Evolutionary conservation across 768 basidiomycete species (phyloP), one percentile per base, ranked within the genome.

Genomic region (Aureoboletus auriporus): DNA sequence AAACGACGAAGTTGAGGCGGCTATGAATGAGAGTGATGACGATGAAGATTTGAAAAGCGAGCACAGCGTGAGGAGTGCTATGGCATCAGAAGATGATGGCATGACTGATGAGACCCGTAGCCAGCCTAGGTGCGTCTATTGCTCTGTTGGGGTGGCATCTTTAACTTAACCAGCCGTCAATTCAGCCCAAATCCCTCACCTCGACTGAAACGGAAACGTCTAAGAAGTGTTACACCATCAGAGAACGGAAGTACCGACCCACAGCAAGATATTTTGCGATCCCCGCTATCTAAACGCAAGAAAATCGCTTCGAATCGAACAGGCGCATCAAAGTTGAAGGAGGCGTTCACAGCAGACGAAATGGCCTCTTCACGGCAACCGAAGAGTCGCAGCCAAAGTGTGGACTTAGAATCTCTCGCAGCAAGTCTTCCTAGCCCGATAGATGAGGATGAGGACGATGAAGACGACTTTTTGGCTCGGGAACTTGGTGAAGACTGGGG

Each of bases 1-100:
- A 56, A 88, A 89, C 61, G 80, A 86, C 50, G 93, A 94, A 61
- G 84, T 93, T 31, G 89, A 92, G 52, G 91, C 84, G 37, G 85
- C 88, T 34, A 82, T 93, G 80, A 84, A 83, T 53, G 86, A 89
- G 72, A 83, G 83, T 53, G 83, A 86, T 51, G 84, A 85, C 45
- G 69, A 66, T 9, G 69, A 71, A 28, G 71, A 72, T 47, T 50
- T 55, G 43, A 67, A 59, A 61, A 71, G 63, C 52, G 69, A 60
- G 53, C 63, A 39, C 59, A 77, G 68, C 48, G 72, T 71, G 63
- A 72, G 60, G 63, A 80, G 67, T 61, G 67, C 46, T 47, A 66
- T 70, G 55, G 70, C 57, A 58, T 69, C 75, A 39, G 82, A 83
- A 46, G 79, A 81, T 47, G 83, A 56, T 58, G 58, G 44, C 38